These are phyloP conservation scores for Purshia tridentata DNA, from an alignment of 306 rosid genomes.

Conservation along the genomic window DNA sequence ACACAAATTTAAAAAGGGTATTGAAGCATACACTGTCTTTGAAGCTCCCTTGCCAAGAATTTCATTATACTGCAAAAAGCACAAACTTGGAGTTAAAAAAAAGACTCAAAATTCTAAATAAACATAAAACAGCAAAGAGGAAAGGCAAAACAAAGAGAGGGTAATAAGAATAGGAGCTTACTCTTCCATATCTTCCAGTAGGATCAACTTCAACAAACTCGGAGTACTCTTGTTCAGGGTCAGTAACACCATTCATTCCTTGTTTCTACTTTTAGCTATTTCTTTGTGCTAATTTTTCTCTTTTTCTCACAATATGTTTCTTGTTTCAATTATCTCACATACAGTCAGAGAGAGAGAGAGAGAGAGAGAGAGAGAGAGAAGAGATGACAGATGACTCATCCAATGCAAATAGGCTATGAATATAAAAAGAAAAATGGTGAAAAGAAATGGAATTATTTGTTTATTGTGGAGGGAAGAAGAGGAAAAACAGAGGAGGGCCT, in stretches of 20 bases:
- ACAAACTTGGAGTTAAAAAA: constrained; percentile 16
- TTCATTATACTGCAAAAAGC: constrained; percentile 66
- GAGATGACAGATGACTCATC: constrained; percentile 11
- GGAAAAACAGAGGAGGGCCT: constrained; percentile 18
- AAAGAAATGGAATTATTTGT: constrained; percentile 10
- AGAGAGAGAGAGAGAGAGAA: constrained; percentile 21
- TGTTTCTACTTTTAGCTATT: constrained; percentile 9
- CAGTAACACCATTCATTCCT: constrained; percentile 67
- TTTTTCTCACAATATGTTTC: constrained; percentile 24
- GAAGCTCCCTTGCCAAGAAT: constrained; percentile 99
- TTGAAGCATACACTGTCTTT: constrained; percentile 70
- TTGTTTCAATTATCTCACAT: background rate
- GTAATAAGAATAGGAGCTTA: constrained; percentile 29
- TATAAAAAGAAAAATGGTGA: constrained; percentile 6
- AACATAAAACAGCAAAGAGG: constrained; percentile 19
- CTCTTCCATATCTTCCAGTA: constrained; percentile 98
- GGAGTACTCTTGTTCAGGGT: constrained; percentile 44
- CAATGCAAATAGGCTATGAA: constrained; percentile 19
- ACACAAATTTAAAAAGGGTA: constrained; percentile 12
- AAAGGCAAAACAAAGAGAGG: constrained; percentile 1
- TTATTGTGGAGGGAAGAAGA: constrained; percentile 28
- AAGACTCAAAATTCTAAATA: background rate
- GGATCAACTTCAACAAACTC: constrained; percentile 97
- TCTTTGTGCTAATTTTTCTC: constrained; percentile 13
- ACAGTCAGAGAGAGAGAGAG: constrained; percentile 18